A percentile compares a stretch with the other conserved stretches of the same genome.
Conservation (phyloP, 2,329 filamentous ascomycete species). For the Claviceps sp. region DNA sequence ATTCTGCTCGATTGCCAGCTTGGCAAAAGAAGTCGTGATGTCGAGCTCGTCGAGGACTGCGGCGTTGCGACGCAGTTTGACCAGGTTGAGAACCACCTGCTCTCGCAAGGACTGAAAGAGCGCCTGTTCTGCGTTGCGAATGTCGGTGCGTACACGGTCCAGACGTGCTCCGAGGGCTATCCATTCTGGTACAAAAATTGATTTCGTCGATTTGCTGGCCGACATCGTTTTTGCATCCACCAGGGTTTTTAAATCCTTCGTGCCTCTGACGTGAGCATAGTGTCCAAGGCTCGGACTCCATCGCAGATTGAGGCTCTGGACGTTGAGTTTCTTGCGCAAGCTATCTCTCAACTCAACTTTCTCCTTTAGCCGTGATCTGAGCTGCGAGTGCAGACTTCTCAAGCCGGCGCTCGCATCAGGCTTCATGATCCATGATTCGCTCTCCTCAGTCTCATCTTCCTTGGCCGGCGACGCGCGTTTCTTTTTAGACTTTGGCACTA, state of each 20-base stretch:
- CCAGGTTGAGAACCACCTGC: constrained; percentile 65
- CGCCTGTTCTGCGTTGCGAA: constrained; percentile 70
- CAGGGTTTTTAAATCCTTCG: constrained; percentile 44
- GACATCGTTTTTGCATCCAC: constrained; percentile 38
- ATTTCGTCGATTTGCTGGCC: constrained; percentile 70
- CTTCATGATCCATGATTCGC: constrained; percentile 52
- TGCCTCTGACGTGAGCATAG: constrained; percentile 75
- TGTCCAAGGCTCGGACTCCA: constrained; percentile 84
- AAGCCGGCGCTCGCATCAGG: constrained; percentile 55
- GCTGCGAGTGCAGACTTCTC: constrained; percentile 50
- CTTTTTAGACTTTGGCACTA: constrained; percentile 40
- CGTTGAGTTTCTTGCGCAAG: constrained; percentile 48
- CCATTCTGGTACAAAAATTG: constrained; percentile 78
- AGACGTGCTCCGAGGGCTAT: constrained; percentile 65
- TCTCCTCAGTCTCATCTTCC: constrained; percentile 47
- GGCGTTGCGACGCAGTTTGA: constrained; percentile 79
- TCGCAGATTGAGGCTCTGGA: constrained; percentile 58
- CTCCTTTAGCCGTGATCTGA: constrained; percentile 45
- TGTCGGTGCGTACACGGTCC: constrained; percentile 63
- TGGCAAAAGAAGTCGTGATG: constrained; percentile 74
- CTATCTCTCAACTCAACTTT: constrained; percentile 46
- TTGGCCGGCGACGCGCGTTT: constrained; percentile 33
- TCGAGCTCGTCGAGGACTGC: constrained; percentile 89
- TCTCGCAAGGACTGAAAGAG: constrained; percentile 66
- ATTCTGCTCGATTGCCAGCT: constrained; percentile 59